A percentile compares a stretch with the other conserved stretches of the same genome.
Evolutionary conservation across 352 stramenopile species (phyloP).

Genomic region (Globisporangium echinulatum): DNA sequence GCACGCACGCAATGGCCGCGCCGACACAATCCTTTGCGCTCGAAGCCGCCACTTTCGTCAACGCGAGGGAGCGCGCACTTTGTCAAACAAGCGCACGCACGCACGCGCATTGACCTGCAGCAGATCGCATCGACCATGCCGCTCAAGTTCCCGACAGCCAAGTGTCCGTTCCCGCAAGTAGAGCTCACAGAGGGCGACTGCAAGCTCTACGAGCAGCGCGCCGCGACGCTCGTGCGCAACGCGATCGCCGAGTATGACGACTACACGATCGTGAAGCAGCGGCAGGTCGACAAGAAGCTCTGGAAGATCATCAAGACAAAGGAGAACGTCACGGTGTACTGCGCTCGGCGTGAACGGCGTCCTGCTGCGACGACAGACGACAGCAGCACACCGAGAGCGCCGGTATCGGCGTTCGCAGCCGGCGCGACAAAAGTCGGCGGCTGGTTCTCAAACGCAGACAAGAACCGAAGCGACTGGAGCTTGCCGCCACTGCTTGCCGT

Average conservation of each 20-base stretch:
- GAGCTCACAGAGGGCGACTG: constrained; percentile 22
- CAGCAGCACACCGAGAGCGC: background rate
- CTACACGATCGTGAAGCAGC: constrained; percentile 11
- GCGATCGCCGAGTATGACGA: constrained; percentile 24
- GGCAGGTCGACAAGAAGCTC: constrained; percentile 17
- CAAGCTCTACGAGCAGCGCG: constrained; percentile 25
- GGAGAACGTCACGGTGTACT: constrained; percentile 20
- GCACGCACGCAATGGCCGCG: too few species aligned
- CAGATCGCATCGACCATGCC: constrained; percentile 1
- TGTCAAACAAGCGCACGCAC: background rate
- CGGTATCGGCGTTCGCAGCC: constrained; percentile 8
- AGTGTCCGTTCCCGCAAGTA: constrained; percentile 20
- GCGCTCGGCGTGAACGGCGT: background rate
- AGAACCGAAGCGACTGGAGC: constrained; percentile 15
- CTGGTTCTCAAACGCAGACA: constrained; percentile 11
- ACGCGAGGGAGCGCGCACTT: too few species aligned
- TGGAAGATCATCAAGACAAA: constrained; percentile 24
- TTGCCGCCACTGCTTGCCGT: constrained; percentile 33
- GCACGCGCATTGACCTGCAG: background rate
- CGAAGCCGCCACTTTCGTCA: too few species aligned
- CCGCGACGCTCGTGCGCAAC: constrained; percentile 20
- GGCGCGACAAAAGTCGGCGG: constrained; percentile 10
- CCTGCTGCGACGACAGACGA: background rate
- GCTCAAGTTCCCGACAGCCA: constrained; percentile 18
- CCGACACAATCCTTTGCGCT: too few species aligned